Conservation (phyloP, 1,284 basidiomycete species). For the Ustilago crameri region DNA sequence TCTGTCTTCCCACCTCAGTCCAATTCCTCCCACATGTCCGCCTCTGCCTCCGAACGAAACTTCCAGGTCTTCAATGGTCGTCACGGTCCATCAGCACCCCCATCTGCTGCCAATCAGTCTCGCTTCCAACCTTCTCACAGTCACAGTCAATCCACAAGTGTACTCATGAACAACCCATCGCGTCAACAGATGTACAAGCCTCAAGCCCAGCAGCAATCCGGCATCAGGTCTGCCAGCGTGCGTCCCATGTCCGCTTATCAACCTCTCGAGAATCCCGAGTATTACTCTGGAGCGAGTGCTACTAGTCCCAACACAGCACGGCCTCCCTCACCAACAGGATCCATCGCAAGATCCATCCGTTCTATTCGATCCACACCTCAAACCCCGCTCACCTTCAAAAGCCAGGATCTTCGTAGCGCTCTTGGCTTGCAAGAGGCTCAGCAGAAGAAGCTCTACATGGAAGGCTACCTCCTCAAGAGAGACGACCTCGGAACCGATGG, state of each 20-base stretch:
- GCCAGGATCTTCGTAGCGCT: conserved; percentile 61
- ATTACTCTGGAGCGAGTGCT: conserved; percentile 21
- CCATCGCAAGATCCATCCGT: conserved; percentile 51
- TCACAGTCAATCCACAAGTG: conserved; percentile 46
- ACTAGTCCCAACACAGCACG: conserved; percentile 24
- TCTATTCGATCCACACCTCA: conserved; percentile 50
- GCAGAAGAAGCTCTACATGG: conserved; percentile 66
- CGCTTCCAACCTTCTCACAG: conserved; percentile 33
- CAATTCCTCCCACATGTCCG: conserved; percentile 13
- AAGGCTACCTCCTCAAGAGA: conserved; percentile 64
- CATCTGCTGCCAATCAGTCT: conserved; percentile 4
- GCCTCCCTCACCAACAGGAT: conserved; percentile 49
- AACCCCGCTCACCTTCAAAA: conserved; percentile 64
- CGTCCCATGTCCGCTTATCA: conserved; percentile 65
- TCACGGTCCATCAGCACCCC: conserved; percentile 8
- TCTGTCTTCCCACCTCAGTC: conserved; percentile 16
- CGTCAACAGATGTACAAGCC: conserved; percentile 29
- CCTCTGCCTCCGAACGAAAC: conserved; percentile 8
- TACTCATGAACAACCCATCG: conserved; percentile 31
- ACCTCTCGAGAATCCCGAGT: conserved; percentile 57
- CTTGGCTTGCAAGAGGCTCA: conserved; percentile 64
- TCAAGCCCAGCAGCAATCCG: conserved; percentile 21
- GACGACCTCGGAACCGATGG: conserved; percentile 64
- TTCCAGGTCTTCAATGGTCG: conserved; percentile 20
- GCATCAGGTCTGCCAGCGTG: conserved; percentile 33